Conservation (phyloP, 2,329 filamentous ascomycete species). For the Xylariomycetidae sp. region DNA sequence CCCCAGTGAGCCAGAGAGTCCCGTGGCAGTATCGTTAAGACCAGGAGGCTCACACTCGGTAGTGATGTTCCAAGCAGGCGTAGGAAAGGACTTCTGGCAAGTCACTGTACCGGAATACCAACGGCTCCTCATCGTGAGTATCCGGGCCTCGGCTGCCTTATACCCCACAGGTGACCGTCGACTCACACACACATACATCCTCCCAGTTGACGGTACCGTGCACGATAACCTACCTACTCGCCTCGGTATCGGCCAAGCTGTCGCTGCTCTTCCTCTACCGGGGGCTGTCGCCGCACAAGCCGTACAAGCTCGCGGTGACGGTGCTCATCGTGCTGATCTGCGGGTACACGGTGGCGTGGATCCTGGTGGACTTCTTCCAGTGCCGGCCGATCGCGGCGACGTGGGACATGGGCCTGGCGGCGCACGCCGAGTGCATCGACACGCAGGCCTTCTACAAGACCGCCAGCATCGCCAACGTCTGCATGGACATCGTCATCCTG, state of each 20-base stretch:
- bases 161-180: too few relatives aligned
- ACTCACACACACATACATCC: too few relatives aligned
- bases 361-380: not conserved
- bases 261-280: constrained; percentile 7
- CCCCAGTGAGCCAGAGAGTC: too few relatives aligned
- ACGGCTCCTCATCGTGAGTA: constrained; percentile 1
- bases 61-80: not conserved
- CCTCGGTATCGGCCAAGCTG: constrained; percentile 3
- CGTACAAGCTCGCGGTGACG: not conserved
- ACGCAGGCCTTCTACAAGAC: constrained; percentile 3
- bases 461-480: constrained; percentile 1
- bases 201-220: not conserved
- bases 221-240: constrained; percentile 1
- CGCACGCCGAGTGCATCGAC: constrained; percentile 1
- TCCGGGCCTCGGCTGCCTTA: not conserved
- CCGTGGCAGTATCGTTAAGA: too few relatives aligned
- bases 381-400: not conserved
- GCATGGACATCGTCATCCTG: constrained; percentile 5
- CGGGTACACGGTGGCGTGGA: not conserved
- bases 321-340: not conserved
- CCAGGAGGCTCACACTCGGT: too few relatives aligned
- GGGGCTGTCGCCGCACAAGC: not conserved
- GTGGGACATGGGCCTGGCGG: not conserved
- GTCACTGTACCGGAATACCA: constrained; percentile 1
- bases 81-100: constrained; percentile 1